Percentiles rank a stretch among this genome's conserved stretches.
phyloP scores from a whole-genome alignment of 2,329 filamentous ascomycete genomes.

The Leptodontidium sp. region DNA sequence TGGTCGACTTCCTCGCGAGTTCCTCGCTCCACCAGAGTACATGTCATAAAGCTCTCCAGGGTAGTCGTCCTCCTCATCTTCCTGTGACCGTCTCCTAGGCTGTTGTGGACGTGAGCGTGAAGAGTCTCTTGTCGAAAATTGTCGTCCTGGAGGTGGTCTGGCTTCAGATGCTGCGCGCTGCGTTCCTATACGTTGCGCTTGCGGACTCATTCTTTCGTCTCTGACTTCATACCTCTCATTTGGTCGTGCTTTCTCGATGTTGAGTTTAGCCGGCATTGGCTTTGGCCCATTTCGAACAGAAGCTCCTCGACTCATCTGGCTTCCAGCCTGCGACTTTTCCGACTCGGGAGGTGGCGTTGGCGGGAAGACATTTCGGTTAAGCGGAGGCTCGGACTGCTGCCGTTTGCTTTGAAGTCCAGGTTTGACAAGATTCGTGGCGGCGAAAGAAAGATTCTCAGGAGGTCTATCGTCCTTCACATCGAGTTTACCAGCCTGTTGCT shows the following conservation, averaged over 20 bases:
- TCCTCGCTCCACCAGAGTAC: slow-evolving; percentile 55
- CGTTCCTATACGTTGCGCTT: slow-evolving; percentile 52
- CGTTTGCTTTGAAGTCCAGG: slow-evolving; percentile 80
- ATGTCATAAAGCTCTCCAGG: slow-evolving; percentile 69
- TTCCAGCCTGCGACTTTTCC: slow-evolving; percentile 62
- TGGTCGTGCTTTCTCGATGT: slow-evolving; percentile 64
- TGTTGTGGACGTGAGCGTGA: slow-evolving; percentile 38
- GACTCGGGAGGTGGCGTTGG: slow-evolving; percentile 97
- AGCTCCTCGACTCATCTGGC: slow-evolving; percentile 58
- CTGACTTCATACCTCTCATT: slow-evolving; percentile 51
- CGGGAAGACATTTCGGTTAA: slow-evolving; percentile 84
- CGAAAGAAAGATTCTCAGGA: slow-evolving; percentile 85
- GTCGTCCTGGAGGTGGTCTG: slow-evolving; percentile 50
- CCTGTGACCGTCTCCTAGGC: slow-evolving; percentile 42
- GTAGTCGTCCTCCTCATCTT: slow-evolving; percentile 67
- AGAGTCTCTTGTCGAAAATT: slow-evolving; percentile 46
- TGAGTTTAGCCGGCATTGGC: slow-evolving; percentile 68
- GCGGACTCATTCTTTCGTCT: slow-evolving; percentile 47
- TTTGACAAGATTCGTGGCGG: slow-evolving; percentile 91
- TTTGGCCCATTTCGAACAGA: slow-evolving; percentile 70
- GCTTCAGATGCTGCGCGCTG: slow-evolving; percentile 60
- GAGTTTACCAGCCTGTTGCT: slow-evolving; percentile 56
- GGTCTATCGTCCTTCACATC: slow-evolving; percentile 80
- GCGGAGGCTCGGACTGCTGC: slow-evolving; percentile 85
- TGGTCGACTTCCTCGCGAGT: slow-evolving; percentile 48